Base-by-base conservation (phyloP, 306 rosid species). In the Inga oerstediana region DNA sequence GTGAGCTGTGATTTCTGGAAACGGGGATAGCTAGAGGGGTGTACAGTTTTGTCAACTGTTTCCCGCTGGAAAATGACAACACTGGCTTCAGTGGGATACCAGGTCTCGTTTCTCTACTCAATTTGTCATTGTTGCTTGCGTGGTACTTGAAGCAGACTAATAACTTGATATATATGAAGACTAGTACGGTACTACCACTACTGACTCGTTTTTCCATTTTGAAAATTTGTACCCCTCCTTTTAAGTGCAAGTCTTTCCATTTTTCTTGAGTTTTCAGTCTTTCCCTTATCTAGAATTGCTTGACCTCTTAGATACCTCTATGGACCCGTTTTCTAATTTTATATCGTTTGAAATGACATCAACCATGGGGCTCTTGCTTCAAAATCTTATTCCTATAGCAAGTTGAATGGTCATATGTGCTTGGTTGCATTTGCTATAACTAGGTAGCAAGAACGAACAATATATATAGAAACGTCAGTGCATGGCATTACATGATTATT, bases 181-280 rank as follows among this genome's bases (percentile, higher is more conserved):
- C 80, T 70, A 73, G 86, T 86, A 79, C 81, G 74, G 84, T 64
- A 89, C 83, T 79, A 56, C 37, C 61, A 73, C 81, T 79, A 73
- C 81, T 81, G 81, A n/a, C 84, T 79, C 69, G 75, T 79, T 85
- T 84, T 84, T 77, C 77, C 83, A 22, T 85, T 84, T 88, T 79
- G 85, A 90, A 90, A 84, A 48, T 78, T 56, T 76, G 90, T 83
- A 82, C 90, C 87, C 88, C 87, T 83, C 89, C 80, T 89, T 89
- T 90, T 81, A 74, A 75, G 86, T 85, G 91, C 85, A 84, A 87
- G 82, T 76, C 79, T 82, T 72, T 15, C 85, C 77, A 7, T 72
- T 77, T 52, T 59, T 56, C 52, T 41, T 61, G 51, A 13, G 16
- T 59, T 74, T 71, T 75, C 19, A 22, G 34, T 61, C 69, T 13